Evolutionary conservation across 768 basidiomycete species (phyloP), one percentile per base, ranked within the genome.

Genomic region (Psilocybe cyanescens): DNA sequence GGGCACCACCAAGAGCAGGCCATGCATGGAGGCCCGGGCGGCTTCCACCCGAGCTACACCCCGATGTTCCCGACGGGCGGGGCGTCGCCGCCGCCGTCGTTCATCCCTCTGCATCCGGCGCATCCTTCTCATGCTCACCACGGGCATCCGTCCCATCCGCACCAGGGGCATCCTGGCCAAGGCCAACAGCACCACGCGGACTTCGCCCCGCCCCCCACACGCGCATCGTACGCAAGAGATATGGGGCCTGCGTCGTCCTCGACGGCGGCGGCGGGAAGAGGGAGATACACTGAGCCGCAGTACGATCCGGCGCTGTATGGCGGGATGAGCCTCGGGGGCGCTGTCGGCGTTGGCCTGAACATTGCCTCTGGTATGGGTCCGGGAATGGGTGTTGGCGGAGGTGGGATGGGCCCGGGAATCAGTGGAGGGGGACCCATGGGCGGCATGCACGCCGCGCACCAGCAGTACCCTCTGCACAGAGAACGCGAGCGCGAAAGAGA

Each of bases 21-120:
- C 12, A 52, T 54, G 30, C 44, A 60, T 1, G 28, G 16, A 1
- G 30, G 35, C 19, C 59, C 54, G 17, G 56, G 45, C 8, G 56
- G 45, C 8, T 61, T 52, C 31, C 46, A 31, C 11, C 39, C 55
- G 19, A 63, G 48, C 17, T 68, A 68, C 30, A 61, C 59, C 28
- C 64, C 67, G 3, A 50, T 68, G 50, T 68, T 68, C 59, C 64
- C 67, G 1, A 57, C 52, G 3, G 51, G 30, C 3, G 64, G 63
- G 30, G 41, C 55, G 7, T 54, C 60, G 29, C 62, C 65, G 30
- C 60, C 67, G 30, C 65, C 64, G 3, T 47, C 58, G 16, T 68
- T 68, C 46, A 64, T 65, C 41, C 62, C 67, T 7, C 48, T 61
- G 9, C 60, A 63, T 17, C 29, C 33, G 8, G 54, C 49, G 2